Percentiles rank a stretch among this genome's conserved stretches.
Conservation (phyloP, 768 basidiomycete genomes). For the Phylloporus rhodoxanthus region DNA sequence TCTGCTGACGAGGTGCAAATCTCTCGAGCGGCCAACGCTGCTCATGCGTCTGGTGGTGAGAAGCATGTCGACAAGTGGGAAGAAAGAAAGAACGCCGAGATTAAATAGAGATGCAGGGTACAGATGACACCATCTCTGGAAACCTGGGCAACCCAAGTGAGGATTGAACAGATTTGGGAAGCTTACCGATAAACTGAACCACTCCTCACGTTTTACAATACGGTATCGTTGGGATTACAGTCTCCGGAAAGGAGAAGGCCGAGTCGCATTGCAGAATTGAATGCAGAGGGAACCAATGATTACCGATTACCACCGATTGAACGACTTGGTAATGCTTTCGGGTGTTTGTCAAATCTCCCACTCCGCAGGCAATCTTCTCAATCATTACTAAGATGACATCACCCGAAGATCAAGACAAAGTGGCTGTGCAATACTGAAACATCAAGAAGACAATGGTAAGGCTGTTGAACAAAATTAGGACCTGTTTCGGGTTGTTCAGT, state of each 20-base stretch:
- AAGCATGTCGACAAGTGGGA: constrained; percentile 11
- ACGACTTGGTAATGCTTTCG: background rate
- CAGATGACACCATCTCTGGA: constrained; percentile 19
- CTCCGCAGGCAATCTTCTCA: no score
- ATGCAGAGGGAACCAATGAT: background rate
- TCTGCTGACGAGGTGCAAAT: constrained; percentile 33
- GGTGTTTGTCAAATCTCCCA: constrained; percentile 2
- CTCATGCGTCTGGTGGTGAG: constrained; percentile 31
- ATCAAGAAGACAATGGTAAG: no score
- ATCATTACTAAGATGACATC: no score
- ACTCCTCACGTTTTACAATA: background rate
- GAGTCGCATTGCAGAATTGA: no score
- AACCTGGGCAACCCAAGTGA: background rate
- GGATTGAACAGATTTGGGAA: background rate
- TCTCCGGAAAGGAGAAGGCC: no score
- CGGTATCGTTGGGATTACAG: no score
- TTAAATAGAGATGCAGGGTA: constrained; percentile 9
- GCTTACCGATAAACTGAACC: background rate
- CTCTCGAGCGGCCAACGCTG: constrained; percentile 36
- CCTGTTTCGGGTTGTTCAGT: no score
- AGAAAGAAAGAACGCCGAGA: background rate
- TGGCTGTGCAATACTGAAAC: no score
- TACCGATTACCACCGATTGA: background rate
- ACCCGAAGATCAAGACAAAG: no score
- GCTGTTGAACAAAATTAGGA: no score